Percentiles rank a stretch among this genome's conserved stretches.
These are phyloP conservation scores for Forsythia suspensa DNA, from an alignment of 257 asterid species.

Conservation along the genomic window DNA sequence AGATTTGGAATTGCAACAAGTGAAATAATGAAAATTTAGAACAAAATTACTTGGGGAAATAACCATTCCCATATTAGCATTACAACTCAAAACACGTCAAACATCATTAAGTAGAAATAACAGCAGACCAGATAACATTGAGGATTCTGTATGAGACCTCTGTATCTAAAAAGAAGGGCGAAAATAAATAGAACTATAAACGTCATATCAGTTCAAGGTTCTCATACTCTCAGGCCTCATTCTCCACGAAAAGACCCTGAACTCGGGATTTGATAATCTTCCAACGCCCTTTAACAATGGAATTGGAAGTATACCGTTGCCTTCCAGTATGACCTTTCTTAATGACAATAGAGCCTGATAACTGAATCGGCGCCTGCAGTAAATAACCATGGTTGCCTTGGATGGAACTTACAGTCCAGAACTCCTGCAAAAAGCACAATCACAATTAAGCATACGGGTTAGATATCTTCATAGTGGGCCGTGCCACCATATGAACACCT, in stretches of 20 bases:
- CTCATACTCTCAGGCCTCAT: neutral
- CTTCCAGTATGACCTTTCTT: neutral
- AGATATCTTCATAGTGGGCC: constrained; percentile 2
- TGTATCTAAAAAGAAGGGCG: neutral
- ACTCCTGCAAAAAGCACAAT: constrained; percentile 59
- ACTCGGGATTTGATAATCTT: neutral
- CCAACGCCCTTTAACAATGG: neutral
- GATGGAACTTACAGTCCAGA: constrained; percentile 93
- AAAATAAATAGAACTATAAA: neutral
- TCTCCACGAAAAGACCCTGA: neutral
- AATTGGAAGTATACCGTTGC: neutral
- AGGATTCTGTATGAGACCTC: neutral
- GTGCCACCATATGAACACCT: neutral
- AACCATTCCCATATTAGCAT: neutral
- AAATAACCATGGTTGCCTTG: constrained; percentile 95
- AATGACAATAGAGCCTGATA: constrained; percentile 85
- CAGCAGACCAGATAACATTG: neutral
- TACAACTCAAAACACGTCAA: neutral
- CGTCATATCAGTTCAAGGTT: neutral
- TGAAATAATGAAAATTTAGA: too few relatives aligned
- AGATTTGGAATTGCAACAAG: too few relatives aligned
- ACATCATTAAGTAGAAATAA: neutral
- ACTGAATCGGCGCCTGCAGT: constrained; percentile 89
- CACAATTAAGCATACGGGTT: neutral
- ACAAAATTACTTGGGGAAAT: too few relatives aligned